Percentiles rank a stretch among this genome's conserved stretches.
phyloP scores from a whole-genome alignment of 129 eudicot genomes.

The Ambrosia trifida region DNA sequence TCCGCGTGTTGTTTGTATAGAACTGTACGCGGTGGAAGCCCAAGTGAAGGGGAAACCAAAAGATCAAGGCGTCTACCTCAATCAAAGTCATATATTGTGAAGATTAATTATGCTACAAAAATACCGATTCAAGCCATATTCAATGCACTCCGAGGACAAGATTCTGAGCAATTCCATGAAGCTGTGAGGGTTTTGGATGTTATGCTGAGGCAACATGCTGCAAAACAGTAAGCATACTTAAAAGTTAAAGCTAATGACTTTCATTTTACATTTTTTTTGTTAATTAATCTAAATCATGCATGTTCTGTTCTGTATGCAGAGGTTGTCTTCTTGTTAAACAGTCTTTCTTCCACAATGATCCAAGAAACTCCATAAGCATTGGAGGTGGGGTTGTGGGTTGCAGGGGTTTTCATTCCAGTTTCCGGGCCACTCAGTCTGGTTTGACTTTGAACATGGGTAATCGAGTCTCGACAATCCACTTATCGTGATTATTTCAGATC shows the following conservation, averaged over 20 bases:
- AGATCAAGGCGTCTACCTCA: slow-evolving; percentile 40
- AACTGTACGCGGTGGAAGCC: slow-evolving; percentile 32
- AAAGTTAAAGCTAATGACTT: neutral
- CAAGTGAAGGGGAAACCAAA: slow-evolving; percentile 34
- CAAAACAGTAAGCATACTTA: slow-evolving; percentile 58
- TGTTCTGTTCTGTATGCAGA: slow-evolving; percentile 38
- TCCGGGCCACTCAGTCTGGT: slow-evolving; percentile 82
- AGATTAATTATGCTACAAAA: slow-evolving; percentile 72
- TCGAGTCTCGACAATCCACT: slow-evolving; percentile 2
- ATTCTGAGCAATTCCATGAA: slow-evolving; percentile 67
- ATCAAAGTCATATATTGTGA: slow-evolving; percentile 57
- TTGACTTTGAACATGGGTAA: slow-evolving; percentile 75
- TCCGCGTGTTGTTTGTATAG: slow-evolving; percentile 5
- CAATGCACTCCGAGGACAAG: slow-evolving; percentile 65
- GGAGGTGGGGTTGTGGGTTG: slow-evolving; percentile 84
- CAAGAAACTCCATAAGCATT: slow-evolving; percentile 49
- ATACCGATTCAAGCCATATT: slow-evolving; percentile 80
- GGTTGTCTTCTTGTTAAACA: slow-evolving; percentile 89
- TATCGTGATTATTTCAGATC: no score
- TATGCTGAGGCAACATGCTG: slow-evolving; percentile 84
- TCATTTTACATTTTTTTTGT: neutral
- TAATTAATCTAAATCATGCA: neutral
- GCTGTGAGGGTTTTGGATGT: slow-evolving; percentile 79
- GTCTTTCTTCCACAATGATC: slow-evolving; percentile 76
- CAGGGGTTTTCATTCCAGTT: slow-evolving; percentile 86